These are phyloP conservation scores for Paramecium sonneborni DNA, from an alignment of 73 alveolate genomes.

Conservation along the genomic window DNA sequence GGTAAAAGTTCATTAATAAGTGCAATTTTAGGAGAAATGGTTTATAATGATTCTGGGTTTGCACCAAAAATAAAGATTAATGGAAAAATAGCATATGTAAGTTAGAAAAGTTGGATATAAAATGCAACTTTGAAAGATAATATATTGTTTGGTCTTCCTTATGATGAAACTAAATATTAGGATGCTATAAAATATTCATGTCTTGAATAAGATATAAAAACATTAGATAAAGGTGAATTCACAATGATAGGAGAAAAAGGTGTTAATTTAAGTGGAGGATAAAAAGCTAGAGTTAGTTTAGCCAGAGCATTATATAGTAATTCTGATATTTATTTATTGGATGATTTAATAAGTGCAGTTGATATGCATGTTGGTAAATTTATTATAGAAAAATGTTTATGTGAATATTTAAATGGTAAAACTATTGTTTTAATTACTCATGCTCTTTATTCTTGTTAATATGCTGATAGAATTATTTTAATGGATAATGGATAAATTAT, in stretches of 20 bases:
- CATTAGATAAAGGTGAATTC: constrained; percentile 83
- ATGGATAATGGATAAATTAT: constrained; percentile 54
- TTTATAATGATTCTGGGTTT: background rate
- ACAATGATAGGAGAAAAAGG: constrained; percentile 97
- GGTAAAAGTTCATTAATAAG: constrained; percentile 65
- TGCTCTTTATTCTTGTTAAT: constrained; percentile 52
- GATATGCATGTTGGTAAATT: constrained; percentile 63
- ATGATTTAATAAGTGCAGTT: constrained; percentile 71
- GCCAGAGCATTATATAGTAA: constrained; percentile 94
- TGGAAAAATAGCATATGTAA: constrained; percentile 73
- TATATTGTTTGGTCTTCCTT: constrained; percentile 85
- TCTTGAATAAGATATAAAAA: constrained; percentile 88
- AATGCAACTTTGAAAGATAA: constrained; percentile 93
- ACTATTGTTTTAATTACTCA: constrained; percentile 54
- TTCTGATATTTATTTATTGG: constrained; percentile 77
- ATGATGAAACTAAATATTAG: constrained; percentile 82
- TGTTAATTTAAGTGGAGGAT: constrained; percentile 96
- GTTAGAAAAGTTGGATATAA: constrained; percentile 92
- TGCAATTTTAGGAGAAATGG: constrained; percentile 62
- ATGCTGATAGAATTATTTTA: constrained; percentile 49
- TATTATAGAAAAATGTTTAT: constrained; percentile 36
- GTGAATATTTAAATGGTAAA: background rate
- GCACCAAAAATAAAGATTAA: constrained; percentile 14
- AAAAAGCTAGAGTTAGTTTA: constrained; percentile 93
- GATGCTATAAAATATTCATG: constrained; percentile 84